Evolutionary conservation across 352 stramenopile species (phyloP).

Genomic region (Globisporangium radiosum): DNA sequence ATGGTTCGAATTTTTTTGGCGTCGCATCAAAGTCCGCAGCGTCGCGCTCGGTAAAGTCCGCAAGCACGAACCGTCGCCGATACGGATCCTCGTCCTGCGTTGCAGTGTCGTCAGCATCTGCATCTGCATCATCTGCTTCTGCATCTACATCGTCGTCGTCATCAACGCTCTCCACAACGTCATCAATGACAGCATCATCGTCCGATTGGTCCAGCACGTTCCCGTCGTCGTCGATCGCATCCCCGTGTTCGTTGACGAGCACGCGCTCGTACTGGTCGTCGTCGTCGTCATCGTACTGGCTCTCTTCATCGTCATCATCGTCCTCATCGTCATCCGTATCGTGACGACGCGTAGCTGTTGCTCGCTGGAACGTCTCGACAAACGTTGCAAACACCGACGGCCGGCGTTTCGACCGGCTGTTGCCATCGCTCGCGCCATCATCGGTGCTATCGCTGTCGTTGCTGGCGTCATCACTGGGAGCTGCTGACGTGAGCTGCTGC

Average conservation of each 20-base stretch:
- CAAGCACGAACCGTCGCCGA: slow-evolving; percentile 49
- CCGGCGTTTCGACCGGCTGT: slow-evolving; percentile 5
- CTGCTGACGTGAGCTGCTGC: background rate
- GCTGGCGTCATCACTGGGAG: background rate
- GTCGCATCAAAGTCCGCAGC: slow-evolving; percentile 31
- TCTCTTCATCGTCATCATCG: slow-evolving; percentile 31
- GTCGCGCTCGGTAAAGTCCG: slow-evolving; percentile 37
- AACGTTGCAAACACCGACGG: slow-evolving; percentile 68
- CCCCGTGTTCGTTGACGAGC: slow-evolving; percentile 31
- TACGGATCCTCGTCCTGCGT: slow-evolving; percentile 46
- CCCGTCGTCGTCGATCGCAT: slow-evolving; percentile 36
- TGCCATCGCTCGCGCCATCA: slow-evolving; percentile 4
- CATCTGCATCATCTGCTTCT: slow-evolving; percentile 16
- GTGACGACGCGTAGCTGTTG: background rate
- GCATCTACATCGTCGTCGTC: slow-evolving; percentile 20
- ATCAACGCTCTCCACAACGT: slow-evolving; percentile 13
- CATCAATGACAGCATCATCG: slow-evolving; percentile 9
- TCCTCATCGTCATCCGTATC: slow-evolving; percentile 4
- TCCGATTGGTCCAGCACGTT: slow-evolving; percentile 16
- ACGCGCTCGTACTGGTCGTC: slow-evolving; percentile 37
- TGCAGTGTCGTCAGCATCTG: background rate
- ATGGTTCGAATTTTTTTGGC: slow-evolving; percentile 26
- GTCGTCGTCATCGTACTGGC: slow-evolving; percentile 23
- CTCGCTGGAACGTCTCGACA: slow-evolving; percentile 52
- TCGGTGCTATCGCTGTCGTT: slow-evolving; percentile 6